Evolutionary conservation across 2,329 filamentous ascomycete species (phyloP).

Genomic region (Cucurbitaria berberidis): DNA sequence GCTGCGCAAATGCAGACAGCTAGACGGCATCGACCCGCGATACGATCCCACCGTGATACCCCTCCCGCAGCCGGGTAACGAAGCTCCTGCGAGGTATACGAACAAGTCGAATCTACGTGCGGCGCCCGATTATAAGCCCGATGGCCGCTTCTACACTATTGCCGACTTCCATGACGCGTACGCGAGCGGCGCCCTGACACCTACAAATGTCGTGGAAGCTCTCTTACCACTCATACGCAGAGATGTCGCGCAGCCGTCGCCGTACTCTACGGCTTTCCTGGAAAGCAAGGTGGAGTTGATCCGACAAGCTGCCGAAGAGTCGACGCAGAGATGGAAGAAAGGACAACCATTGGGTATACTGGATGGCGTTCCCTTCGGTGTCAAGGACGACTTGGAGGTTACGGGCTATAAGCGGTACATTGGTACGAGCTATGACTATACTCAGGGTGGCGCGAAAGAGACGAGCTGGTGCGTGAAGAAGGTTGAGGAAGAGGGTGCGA

Average conservation of each 20-base stretch:
- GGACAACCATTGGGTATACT: conserved; percentile 71
- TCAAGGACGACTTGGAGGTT: conserved; percentile 81
- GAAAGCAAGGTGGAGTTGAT: conserved; percentile 68
- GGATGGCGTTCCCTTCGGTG: conserved; percentile 81
- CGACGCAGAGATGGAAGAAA: conserved; percentile 72
- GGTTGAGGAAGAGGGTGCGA: conserved; percentile 75
- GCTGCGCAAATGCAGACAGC: conserved; percentile 60
- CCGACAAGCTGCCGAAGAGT: conserved; percentile 71
- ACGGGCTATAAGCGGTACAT: conserved; percentile 71
- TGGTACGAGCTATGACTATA: conserved; percentile 68
- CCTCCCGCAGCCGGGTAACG: conserved; percentile 29
- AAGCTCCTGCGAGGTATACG: conserved; percentile 27
- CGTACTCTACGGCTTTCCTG: conserved; percentile 76
- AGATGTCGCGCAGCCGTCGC: conserved; percentile 59
- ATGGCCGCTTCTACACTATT: conserved; percentile 59
- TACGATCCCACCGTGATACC: conserved; percentile 66
- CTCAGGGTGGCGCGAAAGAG: conserved; percentile 53
- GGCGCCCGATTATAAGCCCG: conserved; percentile 16
- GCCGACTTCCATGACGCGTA: conserved; percentile 81
- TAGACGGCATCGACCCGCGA: conserved; percentile 61
- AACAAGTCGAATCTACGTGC: conserved; percentile 27
- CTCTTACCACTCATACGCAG: conserved; percentile 74
- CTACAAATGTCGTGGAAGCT: conserved; percentile 71
- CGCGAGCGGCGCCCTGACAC: conserved; percentile 71
- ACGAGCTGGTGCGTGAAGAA: conserved; percentile 75